phyloP scores from a whole-genome alignment of 768 basidiomycete genomes.

The Mycena albidolilacea region DNA sequence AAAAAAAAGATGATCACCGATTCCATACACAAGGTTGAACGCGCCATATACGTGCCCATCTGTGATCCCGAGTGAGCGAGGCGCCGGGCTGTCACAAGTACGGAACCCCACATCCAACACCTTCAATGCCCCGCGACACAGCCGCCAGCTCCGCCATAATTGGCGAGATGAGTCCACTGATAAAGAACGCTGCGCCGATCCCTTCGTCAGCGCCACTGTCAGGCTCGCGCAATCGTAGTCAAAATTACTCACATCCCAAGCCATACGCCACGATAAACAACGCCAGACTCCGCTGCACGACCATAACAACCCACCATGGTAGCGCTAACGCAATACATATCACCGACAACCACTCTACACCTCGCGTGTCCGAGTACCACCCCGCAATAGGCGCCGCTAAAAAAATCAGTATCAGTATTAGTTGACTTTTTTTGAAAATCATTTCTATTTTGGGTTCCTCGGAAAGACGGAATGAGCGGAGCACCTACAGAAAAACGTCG shows the following conservation, averaged over 20 bases:
- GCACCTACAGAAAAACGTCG: slow-evolving; percentile 73
- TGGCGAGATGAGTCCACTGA: slow-evolving; percentile 71
- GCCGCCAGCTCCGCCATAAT: slow-evolving; percentile 74
- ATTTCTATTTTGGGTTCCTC: background rate
- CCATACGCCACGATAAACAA: slow-evolving; percentile 66
- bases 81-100: slow-evolving; percentile 2
- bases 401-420: background rate
- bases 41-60: slow-evolving; percentile 84
- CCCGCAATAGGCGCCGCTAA: slow-evolving; percentile 75
- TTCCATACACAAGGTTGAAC: slow-evolving; percentile 79
- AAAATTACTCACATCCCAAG: slow-evolving; percentile 63
- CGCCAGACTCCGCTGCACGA: slow-evolving; percentile 60
- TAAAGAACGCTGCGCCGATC: slow-evolving; percentile 68
- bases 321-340: slow-evolving; percentile 64
- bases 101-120: slow-evolving; percentile 74
- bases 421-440: background rate
- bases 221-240: background rate
- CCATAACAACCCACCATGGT: slow-evolving; percentile 76
- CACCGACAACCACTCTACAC: slow-evolving; percentile 69
- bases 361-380: slow-evolving; percentile 67
- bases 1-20: slow-evolving; percentile 49
- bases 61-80: slow-evolving; percentile 43
- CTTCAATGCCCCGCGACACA: slow-evolving; percentile 68
- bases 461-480: too few species aligned
- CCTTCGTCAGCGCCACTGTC: too few species aligned